phyloP scores from a whole-genome alignment of 176 grass and related monocot species.

The Carex kokanica region DNA sequence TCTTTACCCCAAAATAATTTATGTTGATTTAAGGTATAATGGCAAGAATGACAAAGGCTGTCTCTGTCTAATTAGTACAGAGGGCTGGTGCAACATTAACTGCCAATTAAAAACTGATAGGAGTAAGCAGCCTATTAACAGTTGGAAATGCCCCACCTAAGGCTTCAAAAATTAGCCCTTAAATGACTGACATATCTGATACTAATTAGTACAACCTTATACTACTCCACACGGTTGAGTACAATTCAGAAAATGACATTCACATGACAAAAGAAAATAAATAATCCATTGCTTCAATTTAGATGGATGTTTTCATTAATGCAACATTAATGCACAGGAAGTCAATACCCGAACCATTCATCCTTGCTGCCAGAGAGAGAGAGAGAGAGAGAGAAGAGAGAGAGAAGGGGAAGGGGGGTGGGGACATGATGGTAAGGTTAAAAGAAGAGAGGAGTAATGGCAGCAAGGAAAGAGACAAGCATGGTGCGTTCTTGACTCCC shows the following conservation, averaged over 20 bases:
- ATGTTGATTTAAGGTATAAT: too few species aligned
- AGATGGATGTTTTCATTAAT: constrained; percentile 62
- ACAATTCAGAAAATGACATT: constrained; percentile 18
- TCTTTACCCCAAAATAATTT: too few species aligned
- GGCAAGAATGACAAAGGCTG: neutral
- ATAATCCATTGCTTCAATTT: constrained; percentile 11
- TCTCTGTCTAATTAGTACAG: neutral
- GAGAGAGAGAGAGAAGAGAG: neutral
- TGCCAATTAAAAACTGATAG: constrained; percentile 9
- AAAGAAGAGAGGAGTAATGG: constrained; percentile 4
- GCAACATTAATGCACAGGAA: constrained; percentile 72
- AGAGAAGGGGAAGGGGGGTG: neutral
- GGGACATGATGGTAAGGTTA: neutral
- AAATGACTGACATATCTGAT: neutral
- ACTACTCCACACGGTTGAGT: neutral
- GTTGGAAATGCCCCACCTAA: neutral
- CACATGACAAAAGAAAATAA: neutral
- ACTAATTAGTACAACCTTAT: neutral
- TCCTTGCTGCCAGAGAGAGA: constrained; percentile 45
- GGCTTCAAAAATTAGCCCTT: neutral
- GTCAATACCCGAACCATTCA: constrained; percentile 98
- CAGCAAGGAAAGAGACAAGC: constrained; percentile 59
- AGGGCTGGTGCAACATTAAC: constrained; percentile 9
- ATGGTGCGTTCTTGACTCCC: constrained; percentile 99
- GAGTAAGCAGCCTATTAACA: neutral